Evolutionary conservation across 192 early-diverging fungal genomes (phyloP).

Genomic region (Backusella parvicylindrica): DNA sequence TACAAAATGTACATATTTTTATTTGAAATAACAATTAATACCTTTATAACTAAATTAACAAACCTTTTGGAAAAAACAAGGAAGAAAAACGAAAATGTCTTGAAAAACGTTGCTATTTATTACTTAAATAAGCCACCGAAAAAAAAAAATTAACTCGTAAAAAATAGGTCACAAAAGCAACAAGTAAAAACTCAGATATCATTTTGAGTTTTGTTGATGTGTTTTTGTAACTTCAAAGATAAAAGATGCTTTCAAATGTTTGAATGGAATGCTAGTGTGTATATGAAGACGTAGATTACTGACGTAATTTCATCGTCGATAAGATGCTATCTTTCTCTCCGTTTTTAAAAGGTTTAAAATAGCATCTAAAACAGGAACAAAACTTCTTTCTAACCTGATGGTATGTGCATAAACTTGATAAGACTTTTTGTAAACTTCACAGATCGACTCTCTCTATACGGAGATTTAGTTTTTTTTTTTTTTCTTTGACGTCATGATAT

Average conservation of each 20-base stretch:
- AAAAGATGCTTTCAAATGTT: too few species aligned
- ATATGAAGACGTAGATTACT: not conserved
- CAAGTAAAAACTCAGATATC: not conserved
- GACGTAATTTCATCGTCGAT: not conserved
- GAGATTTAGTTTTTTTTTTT: not conserved
- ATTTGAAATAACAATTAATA: not conserved
- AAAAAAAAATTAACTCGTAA: not conserved
- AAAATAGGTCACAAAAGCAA: not conserved
- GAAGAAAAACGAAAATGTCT: not conserved
- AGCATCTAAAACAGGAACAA: not conserved
- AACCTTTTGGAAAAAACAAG: not conserved
- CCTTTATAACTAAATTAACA: not conserved
- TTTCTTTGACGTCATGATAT: not conserved
- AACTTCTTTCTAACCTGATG: not conserved
- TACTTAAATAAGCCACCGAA: not conserved
- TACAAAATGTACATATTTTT: not conserved
- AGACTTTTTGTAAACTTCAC: not conserved
- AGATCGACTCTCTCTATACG: not conserved
- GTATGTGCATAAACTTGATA: not conserved
- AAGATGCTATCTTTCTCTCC: not conserved
- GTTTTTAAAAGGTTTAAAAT: not conserved
- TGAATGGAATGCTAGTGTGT: not conserved
- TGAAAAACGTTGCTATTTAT: not conserved
- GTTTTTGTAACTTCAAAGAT: not conserved
- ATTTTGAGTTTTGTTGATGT: not conserved